Evolutionary conservation across 1,284 basidiomycete genomes (phyloP).

Genomic region (Leccinum ponderosum): DNA sequence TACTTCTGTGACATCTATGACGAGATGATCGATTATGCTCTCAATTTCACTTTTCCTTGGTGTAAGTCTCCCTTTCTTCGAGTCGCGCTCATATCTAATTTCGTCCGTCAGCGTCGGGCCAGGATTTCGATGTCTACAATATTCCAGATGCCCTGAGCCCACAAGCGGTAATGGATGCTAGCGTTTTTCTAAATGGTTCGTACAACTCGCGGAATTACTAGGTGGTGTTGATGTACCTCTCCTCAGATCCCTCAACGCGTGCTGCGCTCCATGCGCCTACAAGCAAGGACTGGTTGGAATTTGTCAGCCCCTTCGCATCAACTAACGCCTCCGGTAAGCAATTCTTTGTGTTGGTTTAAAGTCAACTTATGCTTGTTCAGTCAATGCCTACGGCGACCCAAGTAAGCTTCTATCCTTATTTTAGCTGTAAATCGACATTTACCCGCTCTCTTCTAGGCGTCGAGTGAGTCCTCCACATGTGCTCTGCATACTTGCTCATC

Average conservation of each 20-base stretch:
- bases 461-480: constrained; percentile 40
- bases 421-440: neutral
- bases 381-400: constrained; percentile 35
- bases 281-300: neutral
- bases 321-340: constrained; percentile 28
- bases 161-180: neutral
- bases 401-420: constrained; percentile 36
- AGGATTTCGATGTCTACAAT: constrained; percentile 34
- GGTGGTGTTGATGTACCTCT: neutral
- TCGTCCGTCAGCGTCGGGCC: constrained; percentile 33
- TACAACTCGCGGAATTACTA: neutral
- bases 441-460: constrained; percentile 36
- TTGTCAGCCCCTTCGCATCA: neutral
- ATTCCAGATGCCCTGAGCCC: neutral
- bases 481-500: neutral
- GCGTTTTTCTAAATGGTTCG: neutral
- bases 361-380: constrained; percentile 13
- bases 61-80: constrained; percentile 40
- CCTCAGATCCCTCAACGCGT: neutral
- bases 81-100: neutral
- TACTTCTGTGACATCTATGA: constrained; percentile 55
- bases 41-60: constrained; percentile 67
- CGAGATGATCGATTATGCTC: constrained; percentile 56
- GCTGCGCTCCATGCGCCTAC: neutral
- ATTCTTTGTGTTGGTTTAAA: constrained; percentile 7